These are phyloP conservation scores for Eurotiales sp. DNA, from an alignment of 2,329 filamentous ascomycete species.

Conservation along the genomic window DNA sequence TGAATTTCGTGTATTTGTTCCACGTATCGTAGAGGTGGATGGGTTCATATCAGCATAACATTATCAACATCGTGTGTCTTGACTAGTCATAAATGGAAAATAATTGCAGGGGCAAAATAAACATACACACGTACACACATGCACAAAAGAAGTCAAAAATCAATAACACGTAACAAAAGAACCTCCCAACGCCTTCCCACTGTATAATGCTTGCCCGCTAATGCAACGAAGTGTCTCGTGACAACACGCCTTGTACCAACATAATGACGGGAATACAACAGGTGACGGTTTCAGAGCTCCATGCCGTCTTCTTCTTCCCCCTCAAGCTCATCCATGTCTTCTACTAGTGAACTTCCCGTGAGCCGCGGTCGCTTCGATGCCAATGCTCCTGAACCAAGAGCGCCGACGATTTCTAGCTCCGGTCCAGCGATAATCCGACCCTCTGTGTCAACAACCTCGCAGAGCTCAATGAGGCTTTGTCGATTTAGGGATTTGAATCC, in stretches of 20 bases:
- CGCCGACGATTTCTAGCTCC: conserved; percentile 64
- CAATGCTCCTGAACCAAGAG: conserved; percentile 48
- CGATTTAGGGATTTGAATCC: conserved; percentile 81
- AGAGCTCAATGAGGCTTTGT: conserved; percentile 79
- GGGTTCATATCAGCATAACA: too few species aligned
- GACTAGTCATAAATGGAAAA: too few species aligned
- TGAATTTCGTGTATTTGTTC: too few species aligned
- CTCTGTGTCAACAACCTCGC: conserved; percentile 88
- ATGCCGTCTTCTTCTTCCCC: conserved; percentile 47
- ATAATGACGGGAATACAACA: background rate
- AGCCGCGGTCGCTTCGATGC: conserved; percentile 33
- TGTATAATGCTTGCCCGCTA: conserved; percentile 11
- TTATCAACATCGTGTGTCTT: too few species aligned
- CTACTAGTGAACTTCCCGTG: conserved; percentile 22
- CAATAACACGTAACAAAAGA: too few species aligned
- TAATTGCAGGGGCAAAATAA: too few species aligned
- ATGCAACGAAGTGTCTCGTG: conserved; percentile 11
- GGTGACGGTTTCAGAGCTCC: conserved; percentile 34
- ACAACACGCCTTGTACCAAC: background rate
- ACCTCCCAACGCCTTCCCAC: background rate
- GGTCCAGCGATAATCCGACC: conserved; percentile 87
- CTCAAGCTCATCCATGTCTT: conserved; percentile 42
- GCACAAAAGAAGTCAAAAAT: too few species aligned
- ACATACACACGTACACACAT: too few species aligned
- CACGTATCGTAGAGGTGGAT: too few species aligned